Percentiles rank a stretch among this genome's conserved stretches.
Conservation (phyloP, 345 rosid genomes). For the Moringa oleifera region DNA sequence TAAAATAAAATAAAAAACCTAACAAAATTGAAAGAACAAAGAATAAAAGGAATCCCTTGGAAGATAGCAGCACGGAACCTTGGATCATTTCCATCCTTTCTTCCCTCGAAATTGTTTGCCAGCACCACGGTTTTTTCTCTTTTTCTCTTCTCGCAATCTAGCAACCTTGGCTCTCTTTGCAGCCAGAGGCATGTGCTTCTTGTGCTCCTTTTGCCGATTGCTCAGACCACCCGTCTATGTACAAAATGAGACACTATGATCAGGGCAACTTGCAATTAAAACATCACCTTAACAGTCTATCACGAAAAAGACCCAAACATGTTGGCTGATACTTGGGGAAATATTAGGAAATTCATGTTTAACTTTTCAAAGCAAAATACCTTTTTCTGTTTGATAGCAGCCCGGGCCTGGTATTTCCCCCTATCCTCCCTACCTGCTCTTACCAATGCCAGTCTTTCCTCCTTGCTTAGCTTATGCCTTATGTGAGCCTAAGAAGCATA, state of each 20-base stretch:
- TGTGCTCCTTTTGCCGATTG: constrained; percentile 86
- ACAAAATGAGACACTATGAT: too few relatives aligned
- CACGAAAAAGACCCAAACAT: too few relatives aligned
- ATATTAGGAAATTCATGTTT: neutral
- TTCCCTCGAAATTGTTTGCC: constrained; percentile 83
- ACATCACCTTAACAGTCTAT: too few relatives aligned
- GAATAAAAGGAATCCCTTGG: neutral
- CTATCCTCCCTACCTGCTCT: constrained; percentile 89
- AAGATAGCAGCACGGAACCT: neutral
- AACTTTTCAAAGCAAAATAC: constrained; percentile 22
- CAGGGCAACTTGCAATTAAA: too few relatives aligned
- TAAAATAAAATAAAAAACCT: too few relatives aligned
- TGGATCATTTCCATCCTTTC: constrained; percentile 74
- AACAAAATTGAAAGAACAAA: neutral
- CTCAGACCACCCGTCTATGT: constrained; percentile 72
- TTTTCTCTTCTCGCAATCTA: constrained; percentile 46
- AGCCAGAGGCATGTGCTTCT: constrained; percentile 77
- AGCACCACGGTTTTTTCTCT: constrained; percentile 30
- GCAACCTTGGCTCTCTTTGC: constrained; percentile 62
- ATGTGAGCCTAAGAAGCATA: constrained; percentile 67
- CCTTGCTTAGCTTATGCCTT: constrained; percentile 66
- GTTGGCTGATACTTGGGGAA: too few relatives aligned
- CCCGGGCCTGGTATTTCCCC: constrained; percentile 58
- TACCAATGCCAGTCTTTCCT: constrained; percentile 69
- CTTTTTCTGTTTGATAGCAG: constrained; percentile 85